Percentiles rank a stretch among this genome's conserved stretches.
These are phyloP conservation scores for Leccinum disarticulatum DNA, from an alignment of 768 basidiomycete species.

Conservation along the genomic window DNA sequence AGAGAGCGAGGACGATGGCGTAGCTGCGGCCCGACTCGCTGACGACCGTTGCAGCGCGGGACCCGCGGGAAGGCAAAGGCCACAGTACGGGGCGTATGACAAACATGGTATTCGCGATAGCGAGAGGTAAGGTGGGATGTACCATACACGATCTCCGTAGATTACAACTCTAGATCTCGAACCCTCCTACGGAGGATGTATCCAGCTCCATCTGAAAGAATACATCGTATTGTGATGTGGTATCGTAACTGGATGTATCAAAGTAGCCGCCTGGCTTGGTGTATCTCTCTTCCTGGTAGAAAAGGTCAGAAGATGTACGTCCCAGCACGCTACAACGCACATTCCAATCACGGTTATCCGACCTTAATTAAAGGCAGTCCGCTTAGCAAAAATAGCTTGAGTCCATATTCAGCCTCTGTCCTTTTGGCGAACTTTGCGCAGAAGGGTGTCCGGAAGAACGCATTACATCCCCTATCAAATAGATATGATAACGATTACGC, in stretches of 20 bases:
- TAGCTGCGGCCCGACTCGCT: neutral
- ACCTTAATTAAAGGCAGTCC: constrained; percentile 16
- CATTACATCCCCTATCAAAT: constrained; percentile 16
- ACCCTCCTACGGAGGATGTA: neutral
- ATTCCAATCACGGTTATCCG: constrained; percentile 20
- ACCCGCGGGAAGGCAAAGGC: neutral
- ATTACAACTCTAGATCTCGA: neutral
- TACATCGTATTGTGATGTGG: neutral
- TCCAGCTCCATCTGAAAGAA: neutral
- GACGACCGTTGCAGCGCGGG: neutral
- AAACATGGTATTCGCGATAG: neutral
- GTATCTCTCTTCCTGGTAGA: constrained; percentile 16
- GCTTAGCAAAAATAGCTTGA: constrained; percentile 8
- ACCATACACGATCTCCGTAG: neutral
- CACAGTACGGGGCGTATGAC: neutral
- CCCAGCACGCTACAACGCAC: constrained; percentile 3
- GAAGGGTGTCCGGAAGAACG: constrained; percentile 22
- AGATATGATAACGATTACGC: neutral
- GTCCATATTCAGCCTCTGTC: constrained; percentile 14
- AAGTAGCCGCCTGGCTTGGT: neutral
- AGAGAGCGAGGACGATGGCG: neutral
- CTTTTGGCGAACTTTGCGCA: constrained; percentile 24
- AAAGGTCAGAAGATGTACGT: constrained; percentile 18
- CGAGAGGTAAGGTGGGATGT: neutral
- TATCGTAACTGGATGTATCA: neutral